These are phyloP conservation scores for Poterioochromonas sp. DNA, from an alignment of 352 stramenopile species.

Conservation along the genomic window DNA sequence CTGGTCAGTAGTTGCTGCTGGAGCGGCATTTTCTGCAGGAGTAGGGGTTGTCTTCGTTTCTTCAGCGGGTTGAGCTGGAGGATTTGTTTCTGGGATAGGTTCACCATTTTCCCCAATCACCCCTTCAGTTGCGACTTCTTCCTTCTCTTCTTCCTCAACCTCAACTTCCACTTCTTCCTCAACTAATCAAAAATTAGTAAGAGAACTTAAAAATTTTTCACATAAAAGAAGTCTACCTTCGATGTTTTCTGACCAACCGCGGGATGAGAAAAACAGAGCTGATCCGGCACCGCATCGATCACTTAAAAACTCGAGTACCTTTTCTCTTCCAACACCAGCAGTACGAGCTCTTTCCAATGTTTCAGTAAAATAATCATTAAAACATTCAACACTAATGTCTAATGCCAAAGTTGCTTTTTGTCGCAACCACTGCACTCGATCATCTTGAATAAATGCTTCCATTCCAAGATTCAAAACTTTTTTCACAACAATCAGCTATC, in stretches of 20 bases:
- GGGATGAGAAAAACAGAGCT: constrained; percentile 15
- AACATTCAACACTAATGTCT: constrained; percentile 22
- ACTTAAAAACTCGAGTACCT: constrained; percentile 18
- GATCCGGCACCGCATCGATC: constrained; percentile 2
- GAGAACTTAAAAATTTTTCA: background rate
- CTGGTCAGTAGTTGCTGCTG: constrained; percentile 13
- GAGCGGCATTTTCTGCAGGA: background rate
- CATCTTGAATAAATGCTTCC: too few relatives aligned
- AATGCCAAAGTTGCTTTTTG: constrained; percentile 23
- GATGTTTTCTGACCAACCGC: constrained; percentile 17
- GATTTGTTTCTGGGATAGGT: background rate
- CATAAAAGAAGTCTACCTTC: constrained; percentile 11
- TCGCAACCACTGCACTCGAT: constrained; percentile 25
- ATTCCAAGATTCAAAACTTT: too few relatives aligned
- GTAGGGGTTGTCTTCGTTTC: background rate
- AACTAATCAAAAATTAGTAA: constrained; percentile 40
- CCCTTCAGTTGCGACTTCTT: constrained; percentile 19
- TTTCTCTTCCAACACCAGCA: constrained; percentile 26
- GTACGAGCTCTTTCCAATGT: constrained; percentile 27
- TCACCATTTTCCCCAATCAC: background rate
- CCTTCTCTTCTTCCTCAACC: constrained; percentile 37
- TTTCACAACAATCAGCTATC: too few relatives aligned
- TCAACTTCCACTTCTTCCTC: constrained; percentile 44
- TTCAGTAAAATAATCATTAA: constrained; percentile 32
- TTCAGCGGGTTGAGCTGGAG: background rate